Percentiles rank a stretch among this genome's conserved stretches.
Conservation (phyloP, 768 basidiomycete genomes). For the Mycena leptocephala region DNA sequence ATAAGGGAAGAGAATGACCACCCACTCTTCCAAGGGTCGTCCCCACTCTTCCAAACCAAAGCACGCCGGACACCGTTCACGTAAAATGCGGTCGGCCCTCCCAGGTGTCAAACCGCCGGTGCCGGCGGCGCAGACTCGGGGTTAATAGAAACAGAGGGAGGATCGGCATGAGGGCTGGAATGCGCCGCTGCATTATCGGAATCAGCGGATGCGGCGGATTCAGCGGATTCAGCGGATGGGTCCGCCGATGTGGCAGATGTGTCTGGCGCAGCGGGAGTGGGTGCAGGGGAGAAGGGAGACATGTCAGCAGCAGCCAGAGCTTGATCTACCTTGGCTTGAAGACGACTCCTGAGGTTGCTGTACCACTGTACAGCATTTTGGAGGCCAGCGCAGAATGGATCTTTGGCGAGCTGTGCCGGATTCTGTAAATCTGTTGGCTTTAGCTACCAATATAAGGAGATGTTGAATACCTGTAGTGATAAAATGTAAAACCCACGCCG, state of each 20-base stretch:
- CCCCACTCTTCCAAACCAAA: conserved; percentile 49
- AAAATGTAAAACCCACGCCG: conserved; percentile 41
- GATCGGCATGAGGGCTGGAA: too few species aligned
- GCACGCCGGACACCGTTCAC: conserved; percentile 52
- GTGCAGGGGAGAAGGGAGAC: not conserved
- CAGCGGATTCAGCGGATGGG: not conserved
- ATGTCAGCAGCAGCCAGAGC: conserved; percentile 15
- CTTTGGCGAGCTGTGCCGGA: not conserved
- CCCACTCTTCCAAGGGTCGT: conserved; percentile 38
- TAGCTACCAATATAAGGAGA: not conserved
- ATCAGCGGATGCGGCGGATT: not conserved
- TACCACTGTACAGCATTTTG: conserved; percentile 48
- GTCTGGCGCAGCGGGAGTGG: not conserved
- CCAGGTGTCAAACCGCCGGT: not conserved
- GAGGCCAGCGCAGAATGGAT: conserved; percentile 51
- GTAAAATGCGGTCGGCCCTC: conserved; percentile 41
- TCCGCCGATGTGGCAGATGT: not conserved
- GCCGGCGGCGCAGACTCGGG: not conserved
- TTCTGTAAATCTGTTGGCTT: not conserved
- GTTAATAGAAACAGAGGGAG: too few species aligned
- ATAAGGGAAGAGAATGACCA: not conserved
- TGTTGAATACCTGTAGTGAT: conserved; percentile 33
- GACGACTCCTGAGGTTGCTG: conserved; percentile 33
- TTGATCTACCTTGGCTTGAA: conserved; percentile 35
- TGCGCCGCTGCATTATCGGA: too few species aligned